A percentile compares a stretch with the other conserved stretches of the same genome.
These are phyloP conservation scores for Phytopythium oedochilum DNA, from an alignment of 352 stramenopile species.

Conservation along the genomic window DNA sequence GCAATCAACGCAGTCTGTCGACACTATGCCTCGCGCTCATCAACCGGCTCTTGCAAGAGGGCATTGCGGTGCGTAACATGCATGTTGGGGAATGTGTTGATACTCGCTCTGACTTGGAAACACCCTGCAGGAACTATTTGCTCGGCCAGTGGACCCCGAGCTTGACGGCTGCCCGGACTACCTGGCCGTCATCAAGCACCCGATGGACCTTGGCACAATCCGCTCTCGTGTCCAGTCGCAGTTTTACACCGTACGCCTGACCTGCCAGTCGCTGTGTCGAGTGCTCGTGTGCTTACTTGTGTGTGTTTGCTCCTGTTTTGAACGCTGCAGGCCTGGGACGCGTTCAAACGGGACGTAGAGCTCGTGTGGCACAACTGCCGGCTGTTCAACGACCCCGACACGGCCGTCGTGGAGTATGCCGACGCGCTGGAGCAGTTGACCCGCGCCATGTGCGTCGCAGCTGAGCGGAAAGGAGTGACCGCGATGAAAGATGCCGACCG, in stretches of 20 bases:
- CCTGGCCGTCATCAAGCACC: constrained; percentile 70
- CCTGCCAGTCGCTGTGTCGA: too few relatives aligned
- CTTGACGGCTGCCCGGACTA: constrained; percentile 84
- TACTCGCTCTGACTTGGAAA: background rate
- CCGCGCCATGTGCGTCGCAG: constrained; percentile 47
- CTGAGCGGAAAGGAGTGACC: constrained; percentile 49
- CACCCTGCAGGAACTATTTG: constrained; percentile 66
- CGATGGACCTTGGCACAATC: constrained; percentile 87
- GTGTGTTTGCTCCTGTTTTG: constrained; percentile 9
- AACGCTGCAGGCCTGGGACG: constrained; percentile 48
- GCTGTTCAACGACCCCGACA: constrained; percentile 72
- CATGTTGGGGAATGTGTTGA: background rate
- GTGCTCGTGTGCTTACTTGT: too few relatives aligned
- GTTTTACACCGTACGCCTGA: constrained; percentile 59
- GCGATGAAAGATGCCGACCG: constrained; percentile 29
- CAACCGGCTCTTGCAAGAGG: constrained; percentile 64
- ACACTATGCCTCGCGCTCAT: constrained; percentile 59
- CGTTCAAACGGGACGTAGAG: constrained; percentile 77
- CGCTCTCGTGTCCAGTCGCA: constrained; percentile 41
- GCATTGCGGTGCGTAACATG: constrained; percentile 48
- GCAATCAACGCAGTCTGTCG: constrained; percentile 30
- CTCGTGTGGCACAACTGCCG: constrained; percentile 85
- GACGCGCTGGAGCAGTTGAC: constrained; percentile 62
- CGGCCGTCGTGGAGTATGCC: constrained; percentile 75
- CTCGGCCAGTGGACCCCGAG: constrained; percentile 76